These are phyloP conservation scores for Geotrichum reessii DNA, from an alignment of 1,139 yeast species.

Conservation along the genomic window DNA sequence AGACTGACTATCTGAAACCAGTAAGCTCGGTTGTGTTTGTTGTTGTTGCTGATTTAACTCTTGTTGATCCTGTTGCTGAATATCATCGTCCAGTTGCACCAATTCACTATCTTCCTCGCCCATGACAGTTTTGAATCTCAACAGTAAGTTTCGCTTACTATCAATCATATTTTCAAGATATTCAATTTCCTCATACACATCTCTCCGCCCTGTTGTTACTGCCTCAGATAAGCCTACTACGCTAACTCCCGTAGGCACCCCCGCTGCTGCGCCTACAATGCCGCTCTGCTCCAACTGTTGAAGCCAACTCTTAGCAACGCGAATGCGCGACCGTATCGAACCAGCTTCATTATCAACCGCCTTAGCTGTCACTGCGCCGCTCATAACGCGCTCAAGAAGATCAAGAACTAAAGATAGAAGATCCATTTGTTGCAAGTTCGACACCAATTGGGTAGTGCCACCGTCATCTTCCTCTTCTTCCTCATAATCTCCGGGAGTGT, in stretches of 20 bases:
- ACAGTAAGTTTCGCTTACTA: conserved; percentile 21
- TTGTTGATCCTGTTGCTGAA: background rate
- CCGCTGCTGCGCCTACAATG: conserved; percentile 6
- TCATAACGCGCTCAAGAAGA: conserved; percentile 14
- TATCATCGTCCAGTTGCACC: background rate
- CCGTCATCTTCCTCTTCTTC: conserved; percentile 7
- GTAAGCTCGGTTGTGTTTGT: background rate
- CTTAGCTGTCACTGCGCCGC: conserved; percentile 19
- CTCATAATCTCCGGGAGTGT: background rate
- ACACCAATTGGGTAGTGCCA: conserved; percentile 8
- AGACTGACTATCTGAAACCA: background rate
- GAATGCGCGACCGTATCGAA: conserved; percentile 10
- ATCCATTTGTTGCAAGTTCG: conserved; percentile 17
- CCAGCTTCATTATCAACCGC: conserved; percentile 20
- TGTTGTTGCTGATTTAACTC: background rate
- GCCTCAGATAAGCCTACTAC: background rate
- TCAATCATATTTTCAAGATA: conserved; percentile 14
- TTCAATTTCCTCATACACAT: conserved; percentile 14
- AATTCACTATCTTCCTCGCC: conserved; percentile 21
- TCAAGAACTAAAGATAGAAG: conserved; percentile 18
- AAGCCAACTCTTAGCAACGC: conserved; percentile 4
- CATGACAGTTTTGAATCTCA: conserved; percentile 26
- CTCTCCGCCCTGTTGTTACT: conserved; percentile 10
- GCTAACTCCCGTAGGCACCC: background rate
- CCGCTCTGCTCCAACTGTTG: background rate